Percentiles rank a stretch among this genome's conserved stretches.
phyloP scores from a whole-genome alignment of 163 green algal species.

The Scenedesmus sp. region DNA sequence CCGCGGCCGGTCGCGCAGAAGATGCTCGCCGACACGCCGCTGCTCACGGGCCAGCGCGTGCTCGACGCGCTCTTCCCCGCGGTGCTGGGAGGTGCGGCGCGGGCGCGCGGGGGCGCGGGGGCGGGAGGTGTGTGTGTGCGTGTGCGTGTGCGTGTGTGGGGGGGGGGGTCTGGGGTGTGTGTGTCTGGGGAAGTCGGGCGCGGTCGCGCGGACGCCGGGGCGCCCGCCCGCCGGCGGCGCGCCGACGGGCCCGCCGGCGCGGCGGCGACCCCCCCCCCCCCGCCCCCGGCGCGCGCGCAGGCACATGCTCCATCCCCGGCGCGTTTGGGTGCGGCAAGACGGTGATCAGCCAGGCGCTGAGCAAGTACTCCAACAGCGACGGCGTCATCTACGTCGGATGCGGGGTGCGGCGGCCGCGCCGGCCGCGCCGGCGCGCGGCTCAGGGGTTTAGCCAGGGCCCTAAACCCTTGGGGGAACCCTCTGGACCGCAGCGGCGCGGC shows the following conservation, averaged over 20 bases:
- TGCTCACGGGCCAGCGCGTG: constrained; percentile 98
- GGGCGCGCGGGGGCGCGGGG: background rate
- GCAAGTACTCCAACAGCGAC: constrained; percentile 99
- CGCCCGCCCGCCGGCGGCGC: too few species aligned
- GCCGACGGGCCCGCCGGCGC: too few species aligned
- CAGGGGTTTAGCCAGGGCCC: too few species aligned
- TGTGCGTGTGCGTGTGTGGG: too few species aligned
- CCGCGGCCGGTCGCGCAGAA: constrained; percentile 95
- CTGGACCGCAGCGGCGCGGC: too few species aligned
- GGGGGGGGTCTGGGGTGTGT: too few species aligned
- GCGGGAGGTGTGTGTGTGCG: too few species aligned
- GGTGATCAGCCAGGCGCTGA: constrained; percentile 98
- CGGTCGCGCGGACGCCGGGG: background rate
- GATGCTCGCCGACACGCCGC: constrained; percentile 93
- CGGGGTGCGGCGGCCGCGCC: constrained; percentile 59
- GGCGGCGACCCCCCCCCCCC: too few species aligned
- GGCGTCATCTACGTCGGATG: constrained; percentile 99
- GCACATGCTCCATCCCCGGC: constrained; percentile 98
- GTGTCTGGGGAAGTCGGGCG: too few species aligned
- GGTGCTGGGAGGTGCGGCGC: constrained; percentile 84
- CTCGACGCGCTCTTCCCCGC: constrained; percentile 98
- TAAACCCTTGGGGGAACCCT: too few species aligned
- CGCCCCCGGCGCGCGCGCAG: too few species aligned
- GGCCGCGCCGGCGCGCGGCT: too few species aligned
- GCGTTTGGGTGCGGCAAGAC: constrained; percentile 99